Percentiles rank a stretch among this genome's conserved stretches.
These are phyloP conservation scores for Spathaspora sp. DNA, from an alignment of 1,139 yeast species.

Conservation along the genomic window DNA sequence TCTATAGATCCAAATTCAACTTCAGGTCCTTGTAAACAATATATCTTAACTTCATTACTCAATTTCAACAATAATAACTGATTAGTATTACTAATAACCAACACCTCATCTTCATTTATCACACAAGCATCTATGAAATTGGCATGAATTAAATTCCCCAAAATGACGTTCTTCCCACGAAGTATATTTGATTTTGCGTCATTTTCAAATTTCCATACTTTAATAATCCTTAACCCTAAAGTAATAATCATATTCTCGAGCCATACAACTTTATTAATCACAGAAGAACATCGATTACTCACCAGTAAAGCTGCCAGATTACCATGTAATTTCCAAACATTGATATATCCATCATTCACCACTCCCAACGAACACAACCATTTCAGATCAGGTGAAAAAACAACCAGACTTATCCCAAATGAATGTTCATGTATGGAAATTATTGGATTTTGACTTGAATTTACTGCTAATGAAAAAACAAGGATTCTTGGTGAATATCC, in stretches of 20 bases:
- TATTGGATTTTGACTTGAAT: conserved; percentile 47
- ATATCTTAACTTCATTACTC: conserved; percentile 23
- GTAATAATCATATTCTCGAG: conserved; percentile 49
- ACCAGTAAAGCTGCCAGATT: conserved; percentile 28
- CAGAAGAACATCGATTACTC: conserved; percentile 61
- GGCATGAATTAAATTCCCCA: conserved; percentile 48
- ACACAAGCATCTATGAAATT: conserved; percentile 44
- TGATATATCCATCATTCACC: conserved; percentile 63
- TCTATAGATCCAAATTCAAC: conserved; percentile 21
- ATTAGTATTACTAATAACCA: conserved; percentile 44
- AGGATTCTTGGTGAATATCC: conserved; percentile 67
- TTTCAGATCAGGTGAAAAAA: conserved; percentile 59
- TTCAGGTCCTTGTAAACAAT: conserved; percentile 18
- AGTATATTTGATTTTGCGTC: conserved; percentile 29
- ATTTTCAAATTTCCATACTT: conserved; percentile 54
- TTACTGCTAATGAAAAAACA: conserved; percentile 56
- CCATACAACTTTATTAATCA: conserved; percentile 58
- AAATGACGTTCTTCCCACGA: conserved; percentile 57
- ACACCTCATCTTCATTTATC: conserved; percentile 36
- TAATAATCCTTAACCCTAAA: conserved; percentile 57
- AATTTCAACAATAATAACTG: conserved; percentile 36
- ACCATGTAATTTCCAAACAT: conserved; percentile 48
- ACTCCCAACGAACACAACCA: conserved; percentile 60
- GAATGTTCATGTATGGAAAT: conserved; percentile 58
- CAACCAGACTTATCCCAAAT: conserved; percentile 56